These are phyloP conservation scores for Hylodesmum podocarpum DNA, from an alignment of 306 rosid species.

Conservation along the genomic window DNA sequence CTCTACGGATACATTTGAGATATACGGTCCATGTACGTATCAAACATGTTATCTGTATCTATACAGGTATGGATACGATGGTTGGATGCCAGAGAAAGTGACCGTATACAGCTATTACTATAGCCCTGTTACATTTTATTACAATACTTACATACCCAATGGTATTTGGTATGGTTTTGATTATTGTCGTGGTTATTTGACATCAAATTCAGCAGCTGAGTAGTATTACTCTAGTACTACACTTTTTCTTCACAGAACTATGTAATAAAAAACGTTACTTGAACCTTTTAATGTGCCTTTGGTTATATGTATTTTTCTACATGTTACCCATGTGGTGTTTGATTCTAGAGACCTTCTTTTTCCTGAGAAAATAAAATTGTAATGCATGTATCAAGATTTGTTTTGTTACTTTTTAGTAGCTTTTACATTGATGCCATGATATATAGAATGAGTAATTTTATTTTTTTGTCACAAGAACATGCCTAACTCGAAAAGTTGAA, in stretches of 20 bases:
- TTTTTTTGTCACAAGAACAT: too few species aligned
- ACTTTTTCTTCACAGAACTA: background rate
- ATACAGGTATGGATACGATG: conserved; percentile 77
- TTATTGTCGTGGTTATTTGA: conserved; percentile 38
- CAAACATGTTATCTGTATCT: conserved; percentile 64
- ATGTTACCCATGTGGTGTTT: background rate
- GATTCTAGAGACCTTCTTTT: background rate
- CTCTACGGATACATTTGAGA: conserved; percentile 70
- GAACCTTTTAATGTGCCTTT: too few species aligned
- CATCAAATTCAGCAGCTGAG: conserved; percentile 25
- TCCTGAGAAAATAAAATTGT: background rate
- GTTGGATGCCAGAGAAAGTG: conserved; percentile 75
- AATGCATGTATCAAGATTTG: background rate
- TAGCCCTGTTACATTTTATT: conserved; percentile 52
- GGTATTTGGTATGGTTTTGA: conserved; percentile 80
- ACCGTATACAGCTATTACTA: conserved; percentile 45
- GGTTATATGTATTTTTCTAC: background rate
- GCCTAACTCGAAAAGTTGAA: too few species aligned
- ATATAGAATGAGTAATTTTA: too few species aligned
- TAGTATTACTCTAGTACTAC: background rate
- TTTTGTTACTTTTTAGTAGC: background rate
- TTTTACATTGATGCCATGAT: too few species aligned
- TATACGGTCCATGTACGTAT: conserved; percentile 73
- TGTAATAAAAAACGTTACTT: too few species aligned
- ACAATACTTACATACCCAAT: conserved; percentile 52